Percentiles rank a stretch among this genome's conserved stretches.
phyloP scores from a whole-genome alignment of 495 filamentous ascomycete genomes.

The Neurospora sp. region DNA sequence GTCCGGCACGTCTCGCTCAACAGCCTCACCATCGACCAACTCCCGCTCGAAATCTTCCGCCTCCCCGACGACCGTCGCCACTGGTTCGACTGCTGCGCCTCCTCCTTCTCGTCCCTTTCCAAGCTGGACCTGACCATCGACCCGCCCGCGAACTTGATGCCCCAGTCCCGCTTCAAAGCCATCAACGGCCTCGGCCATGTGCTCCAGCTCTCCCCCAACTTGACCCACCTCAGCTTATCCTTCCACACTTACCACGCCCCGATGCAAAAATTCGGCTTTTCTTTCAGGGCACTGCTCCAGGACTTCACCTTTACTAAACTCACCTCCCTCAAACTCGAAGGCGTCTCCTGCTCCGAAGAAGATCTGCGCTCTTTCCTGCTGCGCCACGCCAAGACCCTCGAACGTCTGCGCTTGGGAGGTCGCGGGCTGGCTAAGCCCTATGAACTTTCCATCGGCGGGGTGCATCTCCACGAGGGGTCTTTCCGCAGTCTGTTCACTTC shows the following conservation, averaged over 20 bases:
- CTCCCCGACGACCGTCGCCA: slow-evolving; percentile 25
- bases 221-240: slow-evolving; percentile 31
- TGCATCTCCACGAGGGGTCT: slow-evolving; percentile 34
- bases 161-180: slow-evolving; percentile 25
- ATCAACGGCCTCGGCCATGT: slow-evolving; percentile 36
- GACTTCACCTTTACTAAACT: slow-evolving; percentile 29
- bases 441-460: slow-evolving; percentile 32
- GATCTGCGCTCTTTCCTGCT: slow-evolving; percentile 34
- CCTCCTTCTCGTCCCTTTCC: slow-evolving; percentile 29
- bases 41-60: slow-evolving; percentile 37
- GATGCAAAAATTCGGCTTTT: slow-evolving; percentile 30
- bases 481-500: slow-evolving; percentile 31
- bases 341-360: slow-evolving; percentile 32
- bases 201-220: slow-evolving; percentile 27
- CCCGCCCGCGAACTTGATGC: slow-evolving; percentile 22
- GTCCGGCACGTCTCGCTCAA: slow-evolving; percentile 27
- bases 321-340: slow-evolving; percentile 35
- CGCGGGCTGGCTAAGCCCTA: slow-evolving; percentile 30
- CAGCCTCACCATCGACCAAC: slow-evolving; percentile 33
- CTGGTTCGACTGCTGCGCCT: slow-evolving; percentile 36
- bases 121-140: slow-evolving; percentile 32
- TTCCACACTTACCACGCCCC: slow-evolving; percentile 34
- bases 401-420: slow-evolving; percentile 34
- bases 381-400: slow-evolving; percentile 30
- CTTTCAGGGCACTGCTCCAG: slow-evolving; percentile 28